Evolutionary conservation across 192 early-diverging fungal species (phyloP).

Genomic region (Haplosporangium gracile): DNA sequence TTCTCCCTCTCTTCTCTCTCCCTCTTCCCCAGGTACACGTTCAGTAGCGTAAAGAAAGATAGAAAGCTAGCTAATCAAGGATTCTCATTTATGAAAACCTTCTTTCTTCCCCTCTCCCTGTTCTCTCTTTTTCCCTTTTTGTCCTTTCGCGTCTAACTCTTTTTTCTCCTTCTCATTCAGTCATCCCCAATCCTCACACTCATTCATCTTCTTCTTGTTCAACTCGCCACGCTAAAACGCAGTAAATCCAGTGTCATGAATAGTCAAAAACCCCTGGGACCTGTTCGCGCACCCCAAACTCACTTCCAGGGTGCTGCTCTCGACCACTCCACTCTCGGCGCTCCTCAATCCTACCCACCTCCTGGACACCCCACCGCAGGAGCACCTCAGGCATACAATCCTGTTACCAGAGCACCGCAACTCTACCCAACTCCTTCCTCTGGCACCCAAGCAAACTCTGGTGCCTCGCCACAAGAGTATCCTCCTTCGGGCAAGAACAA

Average conservation of each 20-base stretch:
- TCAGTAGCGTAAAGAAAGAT: neutral
- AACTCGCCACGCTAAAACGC: no score
- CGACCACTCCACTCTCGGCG: neutral
- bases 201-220: neutral
- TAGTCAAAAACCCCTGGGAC: neutral
- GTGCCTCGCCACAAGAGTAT: neutral
- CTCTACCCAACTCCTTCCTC: neutral
- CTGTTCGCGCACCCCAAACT: neutral
- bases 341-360: neutral
- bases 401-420: neutral
- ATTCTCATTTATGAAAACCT: no score
- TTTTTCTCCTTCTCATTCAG: neutral
- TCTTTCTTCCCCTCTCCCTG: neutral
- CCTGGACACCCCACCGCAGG: neutral
- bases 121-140: neutral
- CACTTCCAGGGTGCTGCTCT: neutral
- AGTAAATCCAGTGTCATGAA: no score
- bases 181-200: neutral
- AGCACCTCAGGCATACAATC: neutral
- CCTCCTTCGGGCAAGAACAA: neutral
- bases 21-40: no score
- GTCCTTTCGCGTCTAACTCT: neutral
- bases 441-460: neutral
- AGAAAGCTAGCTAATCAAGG: neutral
- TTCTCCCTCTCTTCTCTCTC: no score